phyloP scores from a whole-genome alignment of 2,329 filamentous ascomycete species.

The Aspergillus hiratsukae region DNA sequence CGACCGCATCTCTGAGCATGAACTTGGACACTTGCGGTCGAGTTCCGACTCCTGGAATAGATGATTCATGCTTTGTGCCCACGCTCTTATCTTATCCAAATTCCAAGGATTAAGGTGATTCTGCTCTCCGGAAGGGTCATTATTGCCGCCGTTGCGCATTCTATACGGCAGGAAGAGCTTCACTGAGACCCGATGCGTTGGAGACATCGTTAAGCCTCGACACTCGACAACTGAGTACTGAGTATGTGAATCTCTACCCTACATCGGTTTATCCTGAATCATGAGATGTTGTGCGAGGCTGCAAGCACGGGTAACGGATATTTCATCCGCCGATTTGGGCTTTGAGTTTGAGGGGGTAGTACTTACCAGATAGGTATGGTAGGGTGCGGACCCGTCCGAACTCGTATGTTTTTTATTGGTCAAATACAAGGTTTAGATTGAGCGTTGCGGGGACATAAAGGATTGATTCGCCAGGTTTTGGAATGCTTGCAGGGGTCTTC shows the following conservation, averaged over 20 bases:
- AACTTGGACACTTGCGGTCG: too few relatives aligned
- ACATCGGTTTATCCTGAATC: background rate
- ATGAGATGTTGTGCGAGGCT: background rate
- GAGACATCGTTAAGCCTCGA: background rate
- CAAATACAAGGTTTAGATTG: background rate
- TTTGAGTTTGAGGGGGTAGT: background rate
- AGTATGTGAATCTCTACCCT: background rate
- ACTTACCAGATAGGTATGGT: background rate
- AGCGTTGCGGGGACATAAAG: background rate
- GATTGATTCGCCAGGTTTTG: slow-evolving; percentile 8
- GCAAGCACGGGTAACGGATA: background rate
- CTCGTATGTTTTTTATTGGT: background rate
- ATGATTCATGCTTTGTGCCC: background rate
- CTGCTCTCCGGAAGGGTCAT: background rate
- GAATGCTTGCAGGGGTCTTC: background rate
- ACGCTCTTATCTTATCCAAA: background rate
- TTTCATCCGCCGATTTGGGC: background rate
- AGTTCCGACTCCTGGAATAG: background rate
- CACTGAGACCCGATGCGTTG: background rate
- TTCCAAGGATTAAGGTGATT: background rate
- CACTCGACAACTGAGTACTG: background rate
- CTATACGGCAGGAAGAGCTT: background rate
- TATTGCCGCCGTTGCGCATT: background rate
- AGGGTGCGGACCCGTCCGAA: background rate
- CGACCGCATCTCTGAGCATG: too few relatives aligned